Conservation (phyloP, 768 basidiomycete genomes). For the Russula sp. region DNA sequence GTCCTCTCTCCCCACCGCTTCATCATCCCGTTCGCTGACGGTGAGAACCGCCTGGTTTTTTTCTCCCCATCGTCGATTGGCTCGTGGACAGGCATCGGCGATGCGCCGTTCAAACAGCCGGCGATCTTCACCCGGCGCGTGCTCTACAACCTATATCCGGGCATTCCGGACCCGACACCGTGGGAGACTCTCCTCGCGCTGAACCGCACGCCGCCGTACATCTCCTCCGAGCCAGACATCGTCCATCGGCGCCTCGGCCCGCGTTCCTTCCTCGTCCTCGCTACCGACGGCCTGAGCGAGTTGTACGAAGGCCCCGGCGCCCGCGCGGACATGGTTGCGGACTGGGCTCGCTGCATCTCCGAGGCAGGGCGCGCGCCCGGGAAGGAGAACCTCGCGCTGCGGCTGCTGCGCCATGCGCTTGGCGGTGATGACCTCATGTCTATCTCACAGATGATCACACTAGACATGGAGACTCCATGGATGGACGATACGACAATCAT, state of each 20-base stretch:
- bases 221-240: constrained; percentile 38
- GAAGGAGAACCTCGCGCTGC: constrained; percentile 36
- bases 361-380: constrained; percentile 16
- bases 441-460: constrained; percentile 40
- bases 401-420: constrained; percentile 38
- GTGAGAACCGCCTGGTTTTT: background rate
- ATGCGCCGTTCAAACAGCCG: constrained; percentile 36
- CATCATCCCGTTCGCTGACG: background rate
- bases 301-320: constrained; percentile 32
- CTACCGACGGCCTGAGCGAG: constrained; percentile 44
- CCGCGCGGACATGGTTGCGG: constrained; percentile 31
- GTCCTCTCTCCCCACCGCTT: background rate
- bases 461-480: constrained; percentile 46
- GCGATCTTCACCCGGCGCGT: constrained; percentile 30
- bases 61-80: no score
- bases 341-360: constrained; percentile 35
- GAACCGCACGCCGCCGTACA: constrained; percentile 43
- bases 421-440: constrained; percentile 38
- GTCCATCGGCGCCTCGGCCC: constrained; percentile 32
- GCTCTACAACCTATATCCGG: constrained; percentile 33
- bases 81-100: constrained; percentile 30
- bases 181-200: constrained; percentile 31
- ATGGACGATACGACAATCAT: constrained; percentile 47
- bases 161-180: constrained; percentile 30
- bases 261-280: constrained; percentile 35